A percentile compares a stretch with the other conserved stretches of the same genome.
These are phyloP conservation scores for Antitrichia curtipendula DNA, from an alignment of 225 moss, liverwort and hornwort species.

Conservation along the genomic window DNA sequence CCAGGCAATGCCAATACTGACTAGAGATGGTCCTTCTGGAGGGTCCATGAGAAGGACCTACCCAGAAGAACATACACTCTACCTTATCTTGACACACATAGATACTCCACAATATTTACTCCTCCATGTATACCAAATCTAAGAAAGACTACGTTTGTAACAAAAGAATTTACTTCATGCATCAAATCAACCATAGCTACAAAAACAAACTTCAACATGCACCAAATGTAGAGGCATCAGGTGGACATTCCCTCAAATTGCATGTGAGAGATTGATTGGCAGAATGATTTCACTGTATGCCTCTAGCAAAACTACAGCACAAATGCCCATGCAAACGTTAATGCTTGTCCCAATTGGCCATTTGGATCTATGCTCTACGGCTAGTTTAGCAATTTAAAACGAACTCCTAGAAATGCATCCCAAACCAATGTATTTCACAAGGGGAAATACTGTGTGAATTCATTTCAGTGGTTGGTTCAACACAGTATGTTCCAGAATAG, in stretches of 20 bases:
- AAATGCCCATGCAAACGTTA: neutral
- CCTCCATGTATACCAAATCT: too few relatives aligned
- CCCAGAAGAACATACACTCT: neutral
- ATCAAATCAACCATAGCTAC: neutral
- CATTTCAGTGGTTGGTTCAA: neutral
- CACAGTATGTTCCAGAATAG: neutral
- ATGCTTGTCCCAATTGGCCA: neutral
- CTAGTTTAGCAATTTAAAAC: neutral
- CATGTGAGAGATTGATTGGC: neutral
- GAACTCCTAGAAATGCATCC: neutral
- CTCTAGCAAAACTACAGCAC: neutral
- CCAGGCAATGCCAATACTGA: neutral
- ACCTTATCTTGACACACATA: neutral
- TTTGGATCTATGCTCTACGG: neutral
- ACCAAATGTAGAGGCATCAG: neutral
- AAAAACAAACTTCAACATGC: neutral
- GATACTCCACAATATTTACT: neutral
- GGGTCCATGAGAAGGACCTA: neutral
- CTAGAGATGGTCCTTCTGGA: neutral
- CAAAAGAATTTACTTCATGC: neutral
- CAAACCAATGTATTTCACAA: neutral
- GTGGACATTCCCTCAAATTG: neutral
- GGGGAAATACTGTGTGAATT: neutral
- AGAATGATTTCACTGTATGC: neutral
- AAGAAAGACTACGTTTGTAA: neutral